Evolutionary conservation across 1,139 yeast species (phyloP), one percentile per base, ranked within the genome.

Genomic region (Protomyces gravidus): DNA sequence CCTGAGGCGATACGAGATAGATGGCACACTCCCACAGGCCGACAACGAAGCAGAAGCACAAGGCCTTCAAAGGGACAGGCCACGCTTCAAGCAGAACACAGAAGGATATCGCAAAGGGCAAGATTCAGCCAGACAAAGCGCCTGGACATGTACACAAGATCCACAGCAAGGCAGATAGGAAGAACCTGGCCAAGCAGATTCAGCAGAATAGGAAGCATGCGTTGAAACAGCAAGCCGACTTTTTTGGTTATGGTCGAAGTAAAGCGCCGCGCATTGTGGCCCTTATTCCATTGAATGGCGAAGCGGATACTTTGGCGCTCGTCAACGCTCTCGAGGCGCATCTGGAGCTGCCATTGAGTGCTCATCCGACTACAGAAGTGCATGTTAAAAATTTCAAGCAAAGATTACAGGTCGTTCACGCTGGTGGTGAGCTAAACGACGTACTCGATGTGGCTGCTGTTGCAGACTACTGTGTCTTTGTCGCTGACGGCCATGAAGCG

Each of bases 81-180:
- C 97, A 90, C 75, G 82, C 96, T 23, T 81, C 95, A 5, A 90
- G 90, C 70, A 87, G 96, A 59, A 82, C 89, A 58, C 72, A 89
- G 68, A 90, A 89, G 70, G 85, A 86, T 65, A 78, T 80, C 62
- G 77, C 76, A 67, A 89, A 89, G 71, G 68, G 65, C 60, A 89
- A 89, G 72, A 89, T 92, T 39, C 97, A 90, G 69, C 50, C 86
- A 85, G 68, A 73, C 81, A 75, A 68, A 73, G 76, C 26, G 68
- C 71, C 63, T 79, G 76, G 69, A 77, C 73, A 53, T 62, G 52
- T 60, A 50, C 42, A 67, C 64, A 56, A 66, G 66, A 46, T 71
- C 69, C 57, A 67, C 64, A 76, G 85, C 45, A 90, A 88, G 70
- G 68, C 78, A 40, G 95, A 89, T 68, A 80, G 98, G 68, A 85